Base-by-base conservation (phyloP, 2,329 filamentous ascomycete species). In the Venturia effusa region DNA sequence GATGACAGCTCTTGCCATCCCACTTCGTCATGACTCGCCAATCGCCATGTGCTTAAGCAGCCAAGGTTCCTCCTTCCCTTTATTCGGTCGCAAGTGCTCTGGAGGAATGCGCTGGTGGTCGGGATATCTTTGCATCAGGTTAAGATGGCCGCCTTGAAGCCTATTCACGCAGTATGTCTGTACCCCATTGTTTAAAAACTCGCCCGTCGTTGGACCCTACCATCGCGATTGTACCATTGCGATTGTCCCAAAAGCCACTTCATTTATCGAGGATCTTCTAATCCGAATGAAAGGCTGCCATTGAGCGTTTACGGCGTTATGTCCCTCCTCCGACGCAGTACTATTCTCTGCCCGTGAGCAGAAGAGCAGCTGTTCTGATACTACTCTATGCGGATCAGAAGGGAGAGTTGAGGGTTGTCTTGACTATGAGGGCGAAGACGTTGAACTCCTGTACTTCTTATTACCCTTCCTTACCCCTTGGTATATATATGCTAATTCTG, bases 291-390 rank as follows among this genome's bases (percentile, higher is more conserved):
- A 51, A 66, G 65, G 65, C 66, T 43, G 84, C 83, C 45, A 77
- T 87, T 69, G 76, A 80, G 51, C 80, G 83, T 63, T 75, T 87
- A 32, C 78, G 83, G 68, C 72, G 76, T 41, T 87, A 84, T 69
- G 73, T 75, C 17, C 77, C 83, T n/a, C 83, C 83, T 48, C 78
- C 81, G 10, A 84, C 83, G 7, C 78, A 77, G 66, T 87, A 84
- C 74, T 75, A 79, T 67, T 76, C 78, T 61, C 80, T 84, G 51
- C 84, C 84, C 1, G 70, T 85, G 10, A 79, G 77, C 17, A 84
- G 90, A 66, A 85, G 92, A 68, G 93, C 93, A 17, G 92, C 93
- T 30, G 93, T 97, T 48, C 78, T 97, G 63, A 83, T 97, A 60
- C 82, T 97, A 62, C 82, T 97, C 1, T 97, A 94, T 73, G 90